phyloP scores from a whole-genome alignment of 225 moss, liverwort and hornwort species.

The Pseudisothecium myosuroides region DNA sequence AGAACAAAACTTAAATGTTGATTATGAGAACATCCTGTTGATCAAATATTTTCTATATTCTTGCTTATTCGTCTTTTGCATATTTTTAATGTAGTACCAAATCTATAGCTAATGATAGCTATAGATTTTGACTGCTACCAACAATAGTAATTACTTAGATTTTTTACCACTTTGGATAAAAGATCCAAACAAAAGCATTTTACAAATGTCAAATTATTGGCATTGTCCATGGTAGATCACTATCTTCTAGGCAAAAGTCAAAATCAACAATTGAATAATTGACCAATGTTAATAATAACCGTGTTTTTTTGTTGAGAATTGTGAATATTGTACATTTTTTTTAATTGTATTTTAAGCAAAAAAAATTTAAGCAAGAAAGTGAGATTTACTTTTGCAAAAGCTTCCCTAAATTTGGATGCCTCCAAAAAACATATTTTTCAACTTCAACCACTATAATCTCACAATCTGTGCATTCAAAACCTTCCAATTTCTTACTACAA shows the following conservation, averaged over 20 bases:
- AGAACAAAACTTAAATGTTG: no score
- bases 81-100: not conserved
- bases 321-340: no score
- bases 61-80: no score
- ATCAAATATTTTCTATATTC: no score
- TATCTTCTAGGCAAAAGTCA: not conserved
- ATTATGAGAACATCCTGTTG: no score
- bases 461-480: no score
- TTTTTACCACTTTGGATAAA: not conserved
- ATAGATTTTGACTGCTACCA: not conserved
- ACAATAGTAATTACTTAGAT: not conserved
- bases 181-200: not conserved
- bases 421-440: no score
- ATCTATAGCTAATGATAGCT: not conserved
- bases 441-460: no score
- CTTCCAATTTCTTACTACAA: no score
- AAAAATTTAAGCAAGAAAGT: no score
- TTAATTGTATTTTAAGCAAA: not conserved
- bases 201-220: not conserved
- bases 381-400: no score
- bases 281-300: not conserved
- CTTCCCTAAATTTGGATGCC: no score
- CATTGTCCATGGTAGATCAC: not conserved
- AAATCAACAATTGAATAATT: not conserved
- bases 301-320: not conserved